Percentiles rank a stretch among this genome's conserved stretches.
Evolutionary conservation across 129 eudicot genomes (phyloP).

Genomic region (Flaveria bidentis): DNA sequence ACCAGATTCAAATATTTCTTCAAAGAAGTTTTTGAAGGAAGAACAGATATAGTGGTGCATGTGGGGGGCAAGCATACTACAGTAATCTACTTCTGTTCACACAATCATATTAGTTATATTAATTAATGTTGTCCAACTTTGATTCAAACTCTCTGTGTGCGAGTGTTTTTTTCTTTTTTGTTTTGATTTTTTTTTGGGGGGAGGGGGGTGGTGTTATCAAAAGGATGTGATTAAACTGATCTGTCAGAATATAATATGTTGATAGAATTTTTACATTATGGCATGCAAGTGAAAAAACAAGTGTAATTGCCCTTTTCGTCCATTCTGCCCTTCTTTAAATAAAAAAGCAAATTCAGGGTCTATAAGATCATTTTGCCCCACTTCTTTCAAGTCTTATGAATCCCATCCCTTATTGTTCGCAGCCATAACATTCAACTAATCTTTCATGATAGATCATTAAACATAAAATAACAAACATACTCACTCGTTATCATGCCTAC

Average conservation of each 20-base stretch:
- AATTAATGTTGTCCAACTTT: too few relatives aligned
- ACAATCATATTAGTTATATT: not conserved
- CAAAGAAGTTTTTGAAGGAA: not conserved
- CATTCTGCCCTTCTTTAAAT: not conserved
- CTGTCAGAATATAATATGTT: not conserved
- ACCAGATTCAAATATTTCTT: not conserved
- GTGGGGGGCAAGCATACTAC: too few relatives aligned
- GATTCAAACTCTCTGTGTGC: too few relatives aligned
- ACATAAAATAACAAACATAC: slow-evolving; percentile 36
- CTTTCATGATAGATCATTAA: not conserved
- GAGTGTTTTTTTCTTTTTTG: too few relatives aligned
- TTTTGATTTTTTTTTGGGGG: too few relatives aligned
- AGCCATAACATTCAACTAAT: not conserved
- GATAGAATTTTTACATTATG: not conserved
- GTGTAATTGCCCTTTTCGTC: not conserved
- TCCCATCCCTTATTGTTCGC: not conserved
- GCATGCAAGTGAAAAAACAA: not conserved
- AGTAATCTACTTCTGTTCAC: not conserved
- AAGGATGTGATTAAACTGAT: not conserved
- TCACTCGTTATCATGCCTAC: slow-evolving; percentile 94
- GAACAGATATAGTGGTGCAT: not conserved
- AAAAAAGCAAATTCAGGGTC: too few relatives aligned
- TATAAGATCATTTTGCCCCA: not conserved
- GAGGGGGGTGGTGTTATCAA: not conserved
- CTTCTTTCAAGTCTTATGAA: not conserved